Evolutionary conservation across 768 basidiomycete species (phyloP), one percentile per base, ranked within the genome.

Genomic region (Pholiota conissans): DNA sequence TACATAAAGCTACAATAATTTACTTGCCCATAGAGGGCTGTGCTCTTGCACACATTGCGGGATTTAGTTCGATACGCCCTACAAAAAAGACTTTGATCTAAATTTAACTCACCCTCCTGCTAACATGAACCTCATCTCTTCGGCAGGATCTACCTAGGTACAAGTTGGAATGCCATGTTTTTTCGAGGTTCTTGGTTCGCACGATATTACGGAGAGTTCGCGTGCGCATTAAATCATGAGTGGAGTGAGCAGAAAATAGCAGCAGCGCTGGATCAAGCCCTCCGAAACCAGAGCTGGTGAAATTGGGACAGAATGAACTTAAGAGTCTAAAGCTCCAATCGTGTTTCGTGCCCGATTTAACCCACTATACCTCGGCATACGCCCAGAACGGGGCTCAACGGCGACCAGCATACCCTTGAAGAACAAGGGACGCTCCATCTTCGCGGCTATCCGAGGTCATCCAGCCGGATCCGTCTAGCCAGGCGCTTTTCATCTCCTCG

Each of bases 361-460:
- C 46, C 10, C 22, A 24, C 18, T 3, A 24, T 11, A 24, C 42
- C 22, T 45, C 22, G 6, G 42, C 42, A 13, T 46, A 28, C 53
- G 42, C 20, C 20, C 18, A 54, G 29, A 9, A 34, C 42, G 42
- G 53, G 46, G 35, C 6, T 32, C 27, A 10, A n/a, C n/a, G 28
- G n/a, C 4, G 16, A 9, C 6, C 11, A 10, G n/a, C 30, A 54
- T 54, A 46, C 53, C 40, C 42, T 54, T 54, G 40, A 45, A 54
- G 53, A 54, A 54, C 53, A 54, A 54, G 22, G 53, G 13, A 46
- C 10, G 22, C 20, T 5, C 14, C n/a, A 32, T 8, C 53, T 20
- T 40, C 42, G 29, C 42, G 53, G 53, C 53, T 42, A 42, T 45
- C 40, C 53, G 29, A 54, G 40, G 53, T 47, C 40, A 32, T 54